These are phyloP conservation scores for Hydrangea macrophylla DNA, from an alignment of 148 eudicot genomes.

Conservation along the genomic window DNA sequence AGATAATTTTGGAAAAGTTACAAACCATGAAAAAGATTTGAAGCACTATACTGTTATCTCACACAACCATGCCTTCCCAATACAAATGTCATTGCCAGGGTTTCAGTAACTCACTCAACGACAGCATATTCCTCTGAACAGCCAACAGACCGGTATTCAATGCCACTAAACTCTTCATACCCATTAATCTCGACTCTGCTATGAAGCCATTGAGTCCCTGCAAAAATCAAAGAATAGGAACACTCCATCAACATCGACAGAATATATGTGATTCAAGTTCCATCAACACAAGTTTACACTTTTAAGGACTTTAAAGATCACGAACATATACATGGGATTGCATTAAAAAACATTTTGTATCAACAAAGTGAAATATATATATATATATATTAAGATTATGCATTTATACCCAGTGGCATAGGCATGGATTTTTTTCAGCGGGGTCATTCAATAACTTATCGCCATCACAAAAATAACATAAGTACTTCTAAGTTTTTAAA, in stretches of 20 bases:
- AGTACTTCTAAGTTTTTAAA: too few relatives aligned
- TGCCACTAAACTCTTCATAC: constrained; percentile 87
- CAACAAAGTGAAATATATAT: background rate
- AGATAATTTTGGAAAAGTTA: background rate
- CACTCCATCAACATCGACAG: constrained; percentile 2
- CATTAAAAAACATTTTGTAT: background rate
- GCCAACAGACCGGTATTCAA: constrained; percentile 92
- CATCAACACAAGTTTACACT: background rate
- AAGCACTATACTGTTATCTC: background rate
- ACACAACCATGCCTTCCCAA: background rate
- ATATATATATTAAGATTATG: background rate
- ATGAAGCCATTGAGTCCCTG: constrained; percentile 98
- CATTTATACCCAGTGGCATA: too few relatives aligned
- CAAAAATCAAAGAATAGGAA: constrained; percentile 1
- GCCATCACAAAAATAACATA: too few relatives aligned
- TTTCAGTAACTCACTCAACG: constrained; percentile 60
- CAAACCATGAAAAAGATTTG: background rate
- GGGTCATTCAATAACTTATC: too few relatives aligned
- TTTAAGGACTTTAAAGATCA: background rate
- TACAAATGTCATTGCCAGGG: background rate
- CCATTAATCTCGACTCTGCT: constrained; percentile 91
- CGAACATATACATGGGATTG: background rate
- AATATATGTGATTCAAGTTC: background rate
- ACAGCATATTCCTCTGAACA: constrained; percentile 84
- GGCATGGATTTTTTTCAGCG: too few relatives aligned